Conservation (phyloP, 176 grass and related monocot genomes). For the Oryza coarctata region DNA sequence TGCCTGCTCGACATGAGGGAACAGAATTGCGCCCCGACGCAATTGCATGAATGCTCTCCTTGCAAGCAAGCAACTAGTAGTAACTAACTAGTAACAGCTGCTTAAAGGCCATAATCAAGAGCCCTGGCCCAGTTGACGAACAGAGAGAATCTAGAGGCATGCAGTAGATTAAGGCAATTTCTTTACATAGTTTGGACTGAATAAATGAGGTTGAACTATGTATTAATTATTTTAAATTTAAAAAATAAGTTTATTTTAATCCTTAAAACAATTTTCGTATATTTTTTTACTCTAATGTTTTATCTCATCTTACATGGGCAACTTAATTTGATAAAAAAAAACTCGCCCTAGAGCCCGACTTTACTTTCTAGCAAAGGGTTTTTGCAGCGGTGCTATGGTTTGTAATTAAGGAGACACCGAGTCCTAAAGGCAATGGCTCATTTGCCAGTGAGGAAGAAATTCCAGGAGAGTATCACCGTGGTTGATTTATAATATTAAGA, state of each 20-base stretch:
- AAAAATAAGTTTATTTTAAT: no score
- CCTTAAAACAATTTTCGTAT: no score
- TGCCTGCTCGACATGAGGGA: background rate
- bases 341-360: no score
- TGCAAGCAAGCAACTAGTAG: slow-evolving; percentile 8
- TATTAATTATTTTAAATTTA: no score
- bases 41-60: background rate
- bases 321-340: no score
- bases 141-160: slow-evolving; percentile 20
- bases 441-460: slow-evolving; percentile 31
- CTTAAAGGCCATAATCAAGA: slow-evolving; percentile 12
- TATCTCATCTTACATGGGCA: no score
- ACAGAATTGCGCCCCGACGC: background rate
- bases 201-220: no score
- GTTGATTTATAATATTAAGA: background rate
- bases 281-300: no score
- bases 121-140: slow-evolving; percentile 15
- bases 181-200: no score
- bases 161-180: slow-evolving; percentile 12
- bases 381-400: background rate
- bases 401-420: background rate
- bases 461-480: slow-evolving; percentile 1
- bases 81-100: background rate
- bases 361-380: slow-evolving; percentile 25
- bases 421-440: slow-evolving; percentile 34